Base-by-base conservation (phyloP, 2,329 filamentous ascomycete genomes). In the Aspergillus amoenus region DNA sequence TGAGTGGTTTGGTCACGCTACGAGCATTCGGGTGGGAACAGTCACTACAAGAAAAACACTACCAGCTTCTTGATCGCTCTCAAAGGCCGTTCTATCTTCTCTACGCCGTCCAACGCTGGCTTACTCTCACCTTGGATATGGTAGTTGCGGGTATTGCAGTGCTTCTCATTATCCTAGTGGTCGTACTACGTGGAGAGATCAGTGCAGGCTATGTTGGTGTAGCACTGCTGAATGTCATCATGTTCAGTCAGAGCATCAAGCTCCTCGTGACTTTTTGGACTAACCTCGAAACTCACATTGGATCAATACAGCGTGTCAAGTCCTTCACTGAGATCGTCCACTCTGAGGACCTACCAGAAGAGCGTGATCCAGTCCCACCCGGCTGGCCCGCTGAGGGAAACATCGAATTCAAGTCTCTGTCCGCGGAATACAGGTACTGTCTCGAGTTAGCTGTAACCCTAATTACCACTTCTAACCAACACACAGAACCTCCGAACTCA, bases 51-150 rank as follows among this genome's bases (percentile, higher is more conserved):
- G 63, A 76, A 27, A 76, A 76, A 58, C 84, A 82, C 55, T 68
- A 79, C 15, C 60, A 63, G 4, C 73, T 83, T 0, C 70, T 87
- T 1, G 81, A 86, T 57, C 69, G 70, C 5, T 84, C 83, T 0
- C 84, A 87, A 61, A 70, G 74, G 21, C 83, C 84, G 0, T 83
- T 81, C 49, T 87, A 87, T 62, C 74, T 85, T 0, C 73, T 86
- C 5, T 81, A 77, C 55, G 79, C 79, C 40, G 77, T 85, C 3
- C 85, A 87, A 64, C 76, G 81, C 37, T 87, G 84, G 84, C 75
- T 87, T 0, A 75, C 67, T 0, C 73, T 86, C 0, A 76, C 79
- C 0, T 70, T 87, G 2, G 75, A 82, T 48, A 60, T 84, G 3
- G 64, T 84, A 0, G 79, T 84, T 0, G 78, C 80, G 0, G 71